Percentiles rank a stretch among this genome's conserved stretches.
These are phyloP conservation scores for Ophiostoma pallidulum DNA, from an alignment of 2,329 filamentous ascomycete genomes.

Conservation along the genomic window DNA sequence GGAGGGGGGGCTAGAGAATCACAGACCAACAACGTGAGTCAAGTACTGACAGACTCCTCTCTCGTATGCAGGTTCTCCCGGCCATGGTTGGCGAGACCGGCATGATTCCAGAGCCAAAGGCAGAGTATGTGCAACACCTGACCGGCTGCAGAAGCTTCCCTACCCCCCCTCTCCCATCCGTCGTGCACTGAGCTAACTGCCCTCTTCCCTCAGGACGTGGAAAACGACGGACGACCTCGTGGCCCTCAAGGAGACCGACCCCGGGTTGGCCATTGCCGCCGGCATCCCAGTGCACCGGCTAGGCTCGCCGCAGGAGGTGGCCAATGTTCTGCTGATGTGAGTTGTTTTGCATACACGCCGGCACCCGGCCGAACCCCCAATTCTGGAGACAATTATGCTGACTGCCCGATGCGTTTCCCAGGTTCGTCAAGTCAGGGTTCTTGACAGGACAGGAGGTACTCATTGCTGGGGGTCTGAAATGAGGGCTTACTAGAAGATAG, in stretches of 20 bases:
- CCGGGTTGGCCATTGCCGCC: constrained; percentile 8
- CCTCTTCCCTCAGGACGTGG: not conserved
- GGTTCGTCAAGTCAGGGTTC: constrained; percentile 8
- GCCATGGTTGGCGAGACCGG: constrained; percentile 11
- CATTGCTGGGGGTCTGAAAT: constrained; percentile 5
- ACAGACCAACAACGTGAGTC: too few species aligned
- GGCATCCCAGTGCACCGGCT: constrained; percentile 5
- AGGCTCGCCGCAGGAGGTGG: constrained; percentile 8
- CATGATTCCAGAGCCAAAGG: constrained; percentile 7
- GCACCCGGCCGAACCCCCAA: too few species aligned
- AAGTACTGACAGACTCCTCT: too few species aligned
- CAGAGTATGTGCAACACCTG: too few species aligned
- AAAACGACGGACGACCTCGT: constrained; percentile 3
- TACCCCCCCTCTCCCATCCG: too few species aligned
- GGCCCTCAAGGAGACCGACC: constrained; percentile 7
- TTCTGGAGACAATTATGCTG: not conserved
- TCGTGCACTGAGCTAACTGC: too few species aligned
- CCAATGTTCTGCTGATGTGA: constrained; percentile 8
- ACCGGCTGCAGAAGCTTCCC: too few species aligned
- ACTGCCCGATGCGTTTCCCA: not conserved
- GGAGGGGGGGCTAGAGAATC: too few species aligned
- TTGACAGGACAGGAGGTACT: constrained; percentile 8
- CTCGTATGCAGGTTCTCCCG: not conserved
- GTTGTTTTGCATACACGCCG: not conserved
- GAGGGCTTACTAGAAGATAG: not conserved